Conservation (phyloP, 2,329 filamentous ascomycete genomes). For the Colletotrichum scovillei region DNA sequence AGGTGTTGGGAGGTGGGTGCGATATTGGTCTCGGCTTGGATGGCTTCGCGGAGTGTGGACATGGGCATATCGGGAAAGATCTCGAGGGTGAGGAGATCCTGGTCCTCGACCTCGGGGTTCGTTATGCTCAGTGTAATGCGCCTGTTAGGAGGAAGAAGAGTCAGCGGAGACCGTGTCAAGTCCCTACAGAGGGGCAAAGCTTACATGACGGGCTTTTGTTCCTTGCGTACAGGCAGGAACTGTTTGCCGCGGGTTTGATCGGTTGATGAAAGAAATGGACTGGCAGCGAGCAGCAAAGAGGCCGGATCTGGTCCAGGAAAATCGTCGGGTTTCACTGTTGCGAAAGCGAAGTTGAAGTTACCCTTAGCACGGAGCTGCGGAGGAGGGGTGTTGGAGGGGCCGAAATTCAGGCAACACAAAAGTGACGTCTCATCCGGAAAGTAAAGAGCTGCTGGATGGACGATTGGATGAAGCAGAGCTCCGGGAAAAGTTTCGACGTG, state of each 20-base stretch:
- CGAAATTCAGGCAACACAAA: slow-evolving; percentile 23
- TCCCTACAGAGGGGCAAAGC: background rate
- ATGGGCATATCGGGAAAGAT: slow-evolving; percentile 86
- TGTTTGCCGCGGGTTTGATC: background rate
- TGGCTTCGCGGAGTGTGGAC: slow-evolving; percentile 85
- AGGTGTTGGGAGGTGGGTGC: slow-evolving; percentile 81
- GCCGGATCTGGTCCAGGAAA: background rate
- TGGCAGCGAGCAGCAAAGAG: background rate
- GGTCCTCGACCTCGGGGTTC: slow-evolving; percentile 72
- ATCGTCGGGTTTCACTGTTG: slow-evolving; percentile 25
- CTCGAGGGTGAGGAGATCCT: slow-evolving; percentile 83
- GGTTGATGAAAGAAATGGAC: background rate
- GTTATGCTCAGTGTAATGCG: slow-evolving; percentile 89
- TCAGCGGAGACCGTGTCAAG: slow-evolving; percentile 6
- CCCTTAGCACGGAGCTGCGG: slow-evolving; percentile 19
- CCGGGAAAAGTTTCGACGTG: background rate
- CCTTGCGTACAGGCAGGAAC: background rate
- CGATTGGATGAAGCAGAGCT: background rate
- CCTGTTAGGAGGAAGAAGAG: slow-evolving; percentile 60
- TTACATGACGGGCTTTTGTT: slow-evolving; percentile 28
- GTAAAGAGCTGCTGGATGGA: slow-evolving; percentile 2
- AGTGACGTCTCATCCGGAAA: slow-evolving; percentile 23
- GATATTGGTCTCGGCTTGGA: slow-evolving; percentile 85
- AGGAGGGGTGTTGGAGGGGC: slow-evolving; percentile 33
- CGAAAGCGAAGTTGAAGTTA: slow-evolving; percentile 30